Base-by-base conservation (phyloP, 2,329 filamentous ascomycete species). In the Ilyonectria sp. region DNA sequence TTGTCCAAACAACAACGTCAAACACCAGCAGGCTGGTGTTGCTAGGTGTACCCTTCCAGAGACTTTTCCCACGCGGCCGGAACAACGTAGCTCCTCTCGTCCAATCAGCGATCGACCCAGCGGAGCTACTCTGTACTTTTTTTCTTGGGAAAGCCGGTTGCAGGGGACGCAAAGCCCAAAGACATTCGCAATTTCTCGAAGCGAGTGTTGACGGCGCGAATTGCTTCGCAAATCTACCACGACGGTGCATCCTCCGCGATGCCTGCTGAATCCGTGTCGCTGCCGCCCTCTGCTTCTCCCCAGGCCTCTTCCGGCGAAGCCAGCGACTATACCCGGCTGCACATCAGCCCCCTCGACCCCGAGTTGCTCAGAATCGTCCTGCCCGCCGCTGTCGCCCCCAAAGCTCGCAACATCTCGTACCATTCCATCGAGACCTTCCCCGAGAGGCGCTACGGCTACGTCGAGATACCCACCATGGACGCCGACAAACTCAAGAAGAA, bases 401-500 rank as follows among this genome's bases (percentile, higher is more conserved):
- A 84, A 85, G 94, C 93, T 21, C 90, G 90, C 68, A 93, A 94
- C 78, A 89, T 98, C 59, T 97, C 95, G n/a, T 98, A 92, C 82
- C 95, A 98, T 81, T 85, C 86, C 6, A 83, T 98, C 72, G 89
- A 94, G 77, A 95, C 95, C 1, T 97, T 97, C 70, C 95, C 95
- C 15, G 96, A 99, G 72, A 92, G 90, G 78, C 91, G 89, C 60
- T 99, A 94, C 89, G 96, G 95, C 63, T 99, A 93, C 82, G 86
- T 98, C 67, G 94, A 97, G 53, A 82, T 99, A 43, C 95, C 95
- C 0, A 82, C 79, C 3, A 89, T 90, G 81, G 94, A 97, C 71
- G 96, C 95, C 10, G 92, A 95, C n/a, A 97, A 94, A 80, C 82
- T 98, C 60, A 94, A 91, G 83, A 95, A 92, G 83, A 98, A 96